Base-by-base conservation (phyloP, 2,329 filamentous ascomycete genomes). In the Sclerotinia minor region DNA sequence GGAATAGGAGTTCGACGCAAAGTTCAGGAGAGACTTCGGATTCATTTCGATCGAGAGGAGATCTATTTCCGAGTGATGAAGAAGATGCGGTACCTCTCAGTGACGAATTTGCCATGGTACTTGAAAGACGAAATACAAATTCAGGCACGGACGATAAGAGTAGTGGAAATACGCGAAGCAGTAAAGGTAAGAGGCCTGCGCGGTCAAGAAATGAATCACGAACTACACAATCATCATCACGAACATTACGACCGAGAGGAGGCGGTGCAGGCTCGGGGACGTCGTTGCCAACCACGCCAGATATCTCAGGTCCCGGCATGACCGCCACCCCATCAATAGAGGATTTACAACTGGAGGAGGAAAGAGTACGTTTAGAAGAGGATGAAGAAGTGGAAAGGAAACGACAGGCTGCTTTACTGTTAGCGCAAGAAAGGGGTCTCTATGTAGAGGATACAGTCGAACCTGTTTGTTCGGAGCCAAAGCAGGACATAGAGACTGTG, bases 11-110 rank as follows among this genome's bases (percentile, higher is more conserved):
- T 78, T 87, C 87, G 58, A 97, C 94, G 1, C 85, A 87, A 19
- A 89, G 87, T 5, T 96, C 92, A 17, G 89, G 90, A 52, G 89
- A 89, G 71, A 97, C 94, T 0, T 90, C 88, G 38, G 93, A 94
- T 76, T 97, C 94, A 7, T 88, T 91, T 71, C 90, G 94, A 74
- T 97, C 93, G 15, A 84, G 94, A 58, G 93, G 93, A 2, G 94
- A 98, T 79, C 81, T 98, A 17, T 95, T 97, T 72, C 92, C 92
- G 0, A 97, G 93, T 74, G 93, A 96, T 70, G 87, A 85, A 58
- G 87, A 89, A 75, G 94, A 98, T 79, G 94, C 94, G 0, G 87
- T 97, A n/a, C 92, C 93, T 17, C 80, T 98, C 24, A 92, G 94
- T 74, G 94, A 97, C 76, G 94, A 97, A 75, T 96, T 98, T 73